These are phyloP conservation scores for Diaporthe australafricana DNA, from an alignment of 2,329 filamentous ascomycete species.

Conservation along the genomic window DNA sequence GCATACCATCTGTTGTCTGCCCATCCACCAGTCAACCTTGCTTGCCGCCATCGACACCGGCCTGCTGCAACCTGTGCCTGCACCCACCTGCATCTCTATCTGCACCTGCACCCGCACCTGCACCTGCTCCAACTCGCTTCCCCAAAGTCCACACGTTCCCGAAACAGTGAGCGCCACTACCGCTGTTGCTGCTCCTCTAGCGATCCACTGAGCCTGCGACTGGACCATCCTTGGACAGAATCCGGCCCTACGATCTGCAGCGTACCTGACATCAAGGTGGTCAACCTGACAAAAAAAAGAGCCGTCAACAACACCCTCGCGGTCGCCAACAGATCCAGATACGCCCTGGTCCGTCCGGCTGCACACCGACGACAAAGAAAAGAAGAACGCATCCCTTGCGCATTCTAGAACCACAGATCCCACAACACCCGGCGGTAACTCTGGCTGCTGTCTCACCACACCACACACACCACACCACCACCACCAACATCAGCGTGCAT, in stretches of 20 bases:
- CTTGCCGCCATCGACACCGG: neutral
- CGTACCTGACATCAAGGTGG: conserved; percentile 37
- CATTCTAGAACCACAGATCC: conserved; percentile 29
- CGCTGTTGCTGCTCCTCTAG: conserved; percentile 20
- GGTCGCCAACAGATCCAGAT: conserved; percentile 27
- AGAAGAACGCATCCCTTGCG: conserved; percentile 31
- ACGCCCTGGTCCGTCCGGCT: conserved; percentile 17
- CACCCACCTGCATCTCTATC: conserved; percentile 5
- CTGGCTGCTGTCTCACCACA: conserved; percentile 23
- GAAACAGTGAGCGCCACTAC: conserved; percentile 5
- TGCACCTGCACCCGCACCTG: conserved; percentile 11
- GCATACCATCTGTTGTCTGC: conserved; percentile 12
- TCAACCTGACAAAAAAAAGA: conserved; percentile 28
- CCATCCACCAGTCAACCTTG: neutral
- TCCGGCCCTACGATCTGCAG: conserved; percentile 36
- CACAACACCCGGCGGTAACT: conserved; percentile 8
- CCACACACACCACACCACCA: conserved; percentile 4
- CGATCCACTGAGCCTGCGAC: conserved; percentile 34
- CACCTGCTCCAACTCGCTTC: conserved; percentile 29
- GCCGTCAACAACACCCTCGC: conserved; percentile 16
- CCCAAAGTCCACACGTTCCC: conserved; percentile 21
- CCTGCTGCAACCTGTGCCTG: conserved; percentile 23
- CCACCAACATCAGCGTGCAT: conserved; percentile 35
- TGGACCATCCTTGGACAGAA: conserved; percentile 35
- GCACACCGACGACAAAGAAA: conserved; percentile 15